A percentile compares a stretch with the other conserved stretches of the same genome.
Evolutionary conservation across 2,329 filamentous ascomycete species (phyloP).

Genomic region (Aspergillus arachidicola): DNA sequence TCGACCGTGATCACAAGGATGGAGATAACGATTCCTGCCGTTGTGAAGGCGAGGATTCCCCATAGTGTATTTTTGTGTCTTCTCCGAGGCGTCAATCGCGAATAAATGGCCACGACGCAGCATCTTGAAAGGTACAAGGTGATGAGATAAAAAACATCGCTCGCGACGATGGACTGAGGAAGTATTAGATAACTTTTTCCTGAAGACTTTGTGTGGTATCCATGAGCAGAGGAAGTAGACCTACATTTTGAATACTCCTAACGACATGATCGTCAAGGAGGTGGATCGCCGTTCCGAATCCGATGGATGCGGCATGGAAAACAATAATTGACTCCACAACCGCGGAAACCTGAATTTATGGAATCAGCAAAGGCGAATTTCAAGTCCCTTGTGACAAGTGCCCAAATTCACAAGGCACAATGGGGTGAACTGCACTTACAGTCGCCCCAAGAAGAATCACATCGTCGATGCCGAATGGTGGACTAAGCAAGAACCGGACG

Average conservation of each 20-base stretch:
- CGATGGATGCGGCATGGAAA: conserved; percentile 22
- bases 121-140: conserved; percentile 37
- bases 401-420: too few species aligned
- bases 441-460: conserved; percentile 19
- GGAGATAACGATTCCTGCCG: conserved; percentile 14
- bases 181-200: background rate
- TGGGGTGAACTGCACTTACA: conserved; percentile 12
- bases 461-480: conserved; percentile 27
- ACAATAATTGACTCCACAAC: conserved; percentile 23
- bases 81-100: conserved; percentile 41
- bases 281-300: conserved; percentile 24
- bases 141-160: conserved; percentile 42
- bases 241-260: conserved; percentile 14
- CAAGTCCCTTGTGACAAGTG: background rate
- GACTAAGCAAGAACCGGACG: conserved; percentile 20
- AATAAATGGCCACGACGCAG: conserved; percentile 19
- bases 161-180: conserved; percentile 25
- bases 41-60: conserved; percentile 30
- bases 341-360: conserved; percentile 15
- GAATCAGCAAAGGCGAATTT: background rate
- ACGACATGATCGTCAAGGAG: conserved; percentile 14
- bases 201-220: background rate
- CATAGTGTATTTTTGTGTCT: conserved; percentile 31
- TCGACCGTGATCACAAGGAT: background rate
- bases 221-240: background rate